These are phyloP conservation scores for Echria macrotheca DNA, from an alignment of 495 filamentous ascomycete genomes.

Conservation along the genomic window DNA sequence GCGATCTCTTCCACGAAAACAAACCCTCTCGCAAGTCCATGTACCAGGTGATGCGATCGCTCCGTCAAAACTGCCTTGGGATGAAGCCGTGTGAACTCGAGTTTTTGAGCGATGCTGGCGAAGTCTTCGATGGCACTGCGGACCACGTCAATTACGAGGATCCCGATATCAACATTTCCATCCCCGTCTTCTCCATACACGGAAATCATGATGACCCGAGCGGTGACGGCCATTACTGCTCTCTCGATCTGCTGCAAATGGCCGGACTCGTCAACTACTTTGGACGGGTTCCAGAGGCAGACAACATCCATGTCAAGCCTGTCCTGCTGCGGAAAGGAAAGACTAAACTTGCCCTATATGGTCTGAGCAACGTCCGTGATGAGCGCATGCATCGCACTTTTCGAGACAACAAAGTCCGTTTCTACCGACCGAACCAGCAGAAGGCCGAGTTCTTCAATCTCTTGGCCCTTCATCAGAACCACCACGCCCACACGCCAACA, in stretches of 20 bases:
- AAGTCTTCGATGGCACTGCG: constrained; percentile 79
- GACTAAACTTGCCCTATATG: constrained; percentile 92
- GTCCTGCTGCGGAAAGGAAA: constrained; percentile 88
- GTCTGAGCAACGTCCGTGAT: constrained; percentile 93
- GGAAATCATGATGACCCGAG: constrained; percentile 98
- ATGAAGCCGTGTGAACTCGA: constrained; percentile 94
- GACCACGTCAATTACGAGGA: constrained; percentile 97
- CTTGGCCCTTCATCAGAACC: constrained; percentile 95
- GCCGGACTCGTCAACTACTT: constrained; percentile 95
- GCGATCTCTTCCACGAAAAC: constrained; percentile 97
- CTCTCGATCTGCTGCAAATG: constrained; percentile 84
- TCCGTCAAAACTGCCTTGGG: constrained; percentile 89
- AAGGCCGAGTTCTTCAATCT: constrained; percentile 94
- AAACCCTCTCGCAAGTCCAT: constrained; percentile 93
- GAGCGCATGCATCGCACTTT: constrained; percentile 93
- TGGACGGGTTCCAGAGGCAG: constrained; percentile 81
- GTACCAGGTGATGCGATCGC: constrained; percentile 92
- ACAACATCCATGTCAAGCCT: constrained; percentile 87
- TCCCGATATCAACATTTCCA: constrained; percentile 93
- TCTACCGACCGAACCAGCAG: constrained; percentile 79
- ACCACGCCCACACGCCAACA: constrained; percentile 82
- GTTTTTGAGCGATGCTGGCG: constrained; percentile 85
- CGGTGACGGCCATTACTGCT: constrained; percentile 83
- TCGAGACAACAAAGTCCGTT: constrained; percentile 86
- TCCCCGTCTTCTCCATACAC: constrained; percentile 97